Evolutionary conservation across 2,329 filamentous ascomycete species (phyloP), one percentile per base, ranked within the genome.

Genomic region (Phaeosphaeriaceae sp.): DNA sequence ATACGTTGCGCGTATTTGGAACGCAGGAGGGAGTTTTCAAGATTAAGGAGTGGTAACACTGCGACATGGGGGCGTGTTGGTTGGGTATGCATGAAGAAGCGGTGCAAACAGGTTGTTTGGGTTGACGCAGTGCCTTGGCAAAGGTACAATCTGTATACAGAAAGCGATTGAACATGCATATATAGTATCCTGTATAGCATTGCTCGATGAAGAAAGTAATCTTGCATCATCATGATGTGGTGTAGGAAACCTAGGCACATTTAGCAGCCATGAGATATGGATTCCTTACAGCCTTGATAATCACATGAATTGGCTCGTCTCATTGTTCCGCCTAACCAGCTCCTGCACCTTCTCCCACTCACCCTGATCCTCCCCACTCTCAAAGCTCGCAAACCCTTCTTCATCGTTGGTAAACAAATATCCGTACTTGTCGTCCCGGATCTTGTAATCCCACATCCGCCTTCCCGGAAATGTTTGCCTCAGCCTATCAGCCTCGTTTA

Each of bases 1-100:
- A 89, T 63, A 85, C 82, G 61, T 69, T 89, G 54, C 78, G 86
- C 41, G 82, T 87, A 1, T 89, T 88, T 75, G 87, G 86, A 2
- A 88, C 86, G 0, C 67, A 80, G 48, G 86, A 89, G 70, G 79
- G 61, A 10, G 65, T 74, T 4, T 55, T 74, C 24, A 66, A 62
- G 44, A 64, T 75, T 25, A 66, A 64, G 15, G 57, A 63, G 0
- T 74, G 71, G 72, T 54, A 7, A 15, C n/a, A n/a, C 15, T 4
- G 17, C 17, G 25, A 27, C 25, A 27, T 9, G 25, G 9, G 5
- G 5, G 25, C 5, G 25, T 27, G 5, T 9, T 4, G 25, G 9
- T 27, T 27, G 25, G 36, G 36, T n/a, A 15, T 40, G 11, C 13
- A 17, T 40, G 17, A 5, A 36, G 13, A 15, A 15, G 36, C 25